phyloP scores from a whole-genome alignment of 139 green algal genomes.

The Monoraphidium neglectum region DNA sequence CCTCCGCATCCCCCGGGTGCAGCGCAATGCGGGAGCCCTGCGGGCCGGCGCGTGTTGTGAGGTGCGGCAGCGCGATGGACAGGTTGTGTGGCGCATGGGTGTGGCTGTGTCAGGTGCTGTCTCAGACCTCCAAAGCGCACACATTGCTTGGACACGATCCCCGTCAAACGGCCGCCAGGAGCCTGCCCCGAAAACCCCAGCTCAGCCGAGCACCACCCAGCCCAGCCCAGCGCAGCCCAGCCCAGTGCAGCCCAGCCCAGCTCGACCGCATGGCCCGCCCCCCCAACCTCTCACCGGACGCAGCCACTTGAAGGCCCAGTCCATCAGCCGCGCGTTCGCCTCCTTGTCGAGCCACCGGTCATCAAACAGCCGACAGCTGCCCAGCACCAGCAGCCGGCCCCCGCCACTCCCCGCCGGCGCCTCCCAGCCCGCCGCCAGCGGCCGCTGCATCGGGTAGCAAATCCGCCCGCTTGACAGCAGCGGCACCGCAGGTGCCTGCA shows the following conservation, averaged over 20 bases:
- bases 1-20: slow-evolving; percentile 65
- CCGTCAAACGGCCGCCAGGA: no score
- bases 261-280: no score
- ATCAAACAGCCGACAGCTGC: slow-evolving; percentile 72
- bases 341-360: slow-evolving; percentile 90
- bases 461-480: slow-evolving; percentile 78
- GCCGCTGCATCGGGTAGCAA: slow-evolving; percentile 77
- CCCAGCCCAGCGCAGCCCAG: no score
- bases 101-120: not conserved
- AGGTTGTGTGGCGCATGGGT: not conserved
- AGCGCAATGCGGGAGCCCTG: slow-evolving; percentile 57
- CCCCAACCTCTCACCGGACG: slow-evolving; percentile 45
- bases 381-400: slow-evolving; percentile 72
- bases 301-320: slow-evolving; percentile 86
- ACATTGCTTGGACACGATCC: no score
- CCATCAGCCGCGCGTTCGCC: slow-evolving; percentile 80
- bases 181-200: no score
- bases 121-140: no score
- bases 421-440: slow-evolving; percentile 67
- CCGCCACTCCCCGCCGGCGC: slow-evolving; percentile 35
- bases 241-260: no score
- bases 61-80: not conserved
- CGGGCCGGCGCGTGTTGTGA: no score
- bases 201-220: no score
- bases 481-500: slow-evolving; percentile 70